Conservation (phyloP, 495 filamentous ascomycete genomes). For the Staphylotrichum longicolle region DNA sequence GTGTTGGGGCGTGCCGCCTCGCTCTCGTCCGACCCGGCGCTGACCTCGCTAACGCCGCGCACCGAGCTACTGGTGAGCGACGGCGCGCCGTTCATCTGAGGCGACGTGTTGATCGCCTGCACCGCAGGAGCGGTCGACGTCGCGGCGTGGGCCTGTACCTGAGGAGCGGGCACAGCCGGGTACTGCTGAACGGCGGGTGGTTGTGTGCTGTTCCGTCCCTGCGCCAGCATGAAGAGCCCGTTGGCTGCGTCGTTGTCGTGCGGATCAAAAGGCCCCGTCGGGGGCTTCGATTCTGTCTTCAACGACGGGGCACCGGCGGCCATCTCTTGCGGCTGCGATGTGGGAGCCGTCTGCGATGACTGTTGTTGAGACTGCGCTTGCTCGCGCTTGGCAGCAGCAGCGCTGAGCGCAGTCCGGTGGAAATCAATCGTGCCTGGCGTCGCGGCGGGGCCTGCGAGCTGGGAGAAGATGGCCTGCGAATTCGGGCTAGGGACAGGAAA, state of each 20-base stretch:
- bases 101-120: conserved; percentile 49
- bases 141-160: conserved; percentile 38
- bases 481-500: conserved; percentile 91
- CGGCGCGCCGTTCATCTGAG: conserved; percentile 49
- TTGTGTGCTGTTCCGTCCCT: conserved; percentile 59
- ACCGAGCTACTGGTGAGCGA: conserved; percentile 44
- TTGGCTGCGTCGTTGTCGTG: conserved; percentile 96
- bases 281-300: conserved; percentile 46
- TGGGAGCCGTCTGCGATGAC: conserved; percentile 30
- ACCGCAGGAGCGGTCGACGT: conserved; percentile 30
- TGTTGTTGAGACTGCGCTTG: conserved; percentile 49
- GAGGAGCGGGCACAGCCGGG: conserved; percentile 49
- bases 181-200: conserved; percentile 53
- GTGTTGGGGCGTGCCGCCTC: conserved; percentile 62
- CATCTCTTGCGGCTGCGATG: conserved; percentile 50
- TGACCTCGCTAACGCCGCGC: conserved; percentile 65
- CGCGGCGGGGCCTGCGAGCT: conserved; percentile 67
- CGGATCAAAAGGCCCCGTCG: conserved; percentile 66
- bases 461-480: conserved; percentile 74
- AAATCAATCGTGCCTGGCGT: conserved; percentile 93
- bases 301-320: conserved; percentile 38
- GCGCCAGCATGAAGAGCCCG: conserved; percentile 86
- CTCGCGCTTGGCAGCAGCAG: conserved; percentile 61
- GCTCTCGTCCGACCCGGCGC: conserved; percentile 69
- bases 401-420: conserved; percentile 84